Evolutionary conservation across 2,329 filamentous ascomycete genomes (phyloP).

Genomic region (Mycocentrospora acerina): DNA sequence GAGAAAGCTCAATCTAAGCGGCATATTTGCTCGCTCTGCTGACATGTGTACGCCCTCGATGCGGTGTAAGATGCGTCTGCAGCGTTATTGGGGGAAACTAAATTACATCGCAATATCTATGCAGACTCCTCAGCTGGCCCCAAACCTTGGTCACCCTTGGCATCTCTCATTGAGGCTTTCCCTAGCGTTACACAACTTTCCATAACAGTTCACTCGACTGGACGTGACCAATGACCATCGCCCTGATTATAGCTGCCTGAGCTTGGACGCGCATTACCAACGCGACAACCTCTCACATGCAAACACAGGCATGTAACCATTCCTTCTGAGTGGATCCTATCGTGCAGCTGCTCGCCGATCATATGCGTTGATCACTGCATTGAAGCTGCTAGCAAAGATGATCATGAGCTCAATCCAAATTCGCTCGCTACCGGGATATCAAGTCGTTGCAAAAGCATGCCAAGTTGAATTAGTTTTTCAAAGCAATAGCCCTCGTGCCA

Average conservation of each 20-base stretch:
- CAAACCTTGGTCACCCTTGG: constrained; percentile 3
- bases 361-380: constrained; percentile 14
- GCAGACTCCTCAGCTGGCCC: no score
- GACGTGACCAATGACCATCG: constrained; percentile 16
- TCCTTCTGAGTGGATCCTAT: constrained; percentile 7
- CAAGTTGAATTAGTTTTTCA: no score
- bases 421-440: no score
- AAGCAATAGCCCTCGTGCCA: no score
- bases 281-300: constrained; percentile 6
- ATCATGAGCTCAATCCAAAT: not conserved
- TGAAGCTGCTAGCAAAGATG: constrained; percentile 15
- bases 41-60: no score
- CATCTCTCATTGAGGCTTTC: constrained; percentile 6
- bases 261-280: constrained; percentile 6
- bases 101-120: no score
- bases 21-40: no score
- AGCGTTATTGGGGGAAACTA: no score
- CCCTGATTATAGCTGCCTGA: constrained; percentile 7
- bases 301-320: constrained; percentile 6
- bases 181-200: constrained; percentile 10
- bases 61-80: no score
- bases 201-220: constrained; percentile 14
- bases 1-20: no score
- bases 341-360: constrained; percentile 13
- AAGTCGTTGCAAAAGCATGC: not conserved